Evolutionary conservation across 2,329 filamentous ascomycete species (phyloP), one percentile per base, ranked within the genome.

Genomic region (Penicillium janthinellum): DNA sequence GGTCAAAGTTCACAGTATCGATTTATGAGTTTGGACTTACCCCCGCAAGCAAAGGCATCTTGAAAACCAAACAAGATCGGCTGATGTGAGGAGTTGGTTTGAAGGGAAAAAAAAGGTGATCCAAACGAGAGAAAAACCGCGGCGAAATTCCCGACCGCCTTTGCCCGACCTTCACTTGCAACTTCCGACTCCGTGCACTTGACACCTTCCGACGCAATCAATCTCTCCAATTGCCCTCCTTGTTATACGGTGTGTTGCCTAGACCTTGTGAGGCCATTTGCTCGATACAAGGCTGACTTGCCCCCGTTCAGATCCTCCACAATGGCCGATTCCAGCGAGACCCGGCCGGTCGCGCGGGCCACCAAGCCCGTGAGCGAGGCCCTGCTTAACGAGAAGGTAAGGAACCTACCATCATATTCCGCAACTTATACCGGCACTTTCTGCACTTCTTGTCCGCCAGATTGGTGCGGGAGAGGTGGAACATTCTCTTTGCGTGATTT

Each of bases 361-460:
- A 86, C 80, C 75, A 85, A 86, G 79, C 94, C 95, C 66, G 90
- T 97, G 81, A 98, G 94, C 84, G 95, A 99, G 84, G 91, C 94
- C 75, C 88, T 99, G 73, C 87, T 99, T 75, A 98, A 98, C 81
- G 95, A 99, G 83, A 99, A 99, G 92, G 95, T 97, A 88, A 53
- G 57, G 54, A 31, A 50, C 31, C 31, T 38, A 25, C 28, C 41
- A 55, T 15, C 25, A 15, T 15, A 45, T n/a, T 12, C 25, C n/a
- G 47, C 22, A 37, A 35, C 15, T 12, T 25, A 47, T 25, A n/a
- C 11, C 25, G 7, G 38, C 22, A 12, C 34, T 35, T 35, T 31
- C 15, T 25, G 37, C 15, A 17, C 2, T 11, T 3, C 14, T 15
- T 42, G 22, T 11, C 5, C 39, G 11, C 25, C 51, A 34, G 10